Evolutionary conservation across 495 filamentous ascomycete genomes (phyloP), one percentile per base, ranked within the genome.

Genomic region (Talaromyces proteolyticus): DNA sequence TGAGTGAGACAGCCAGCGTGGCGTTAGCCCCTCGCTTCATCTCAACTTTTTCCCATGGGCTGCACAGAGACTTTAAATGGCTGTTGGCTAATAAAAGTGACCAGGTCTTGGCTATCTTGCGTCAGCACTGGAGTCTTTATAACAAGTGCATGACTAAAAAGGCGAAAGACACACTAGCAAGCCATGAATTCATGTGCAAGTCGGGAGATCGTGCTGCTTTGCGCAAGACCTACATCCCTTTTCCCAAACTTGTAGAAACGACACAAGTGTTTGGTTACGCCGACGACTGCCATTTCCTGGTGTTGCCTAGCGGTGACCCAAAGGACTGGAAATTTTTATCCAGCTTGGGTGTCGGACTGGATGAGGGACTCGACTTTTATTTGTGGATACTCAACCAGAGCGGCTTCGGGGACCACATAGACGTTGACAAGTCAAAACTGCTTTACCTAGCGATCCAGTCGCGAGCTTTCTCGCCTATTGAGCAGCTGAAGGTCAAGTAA

Each of bases 311-410:
- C 42, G 42, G 19, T 21, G 22, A 24, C 42, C 42, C 42, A 22
- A 10, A 44, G 18, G 42, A 44, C 42, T 44, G 42, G 42, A 44
- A 12, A 44, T 44, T 44, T 23, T 23, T 44, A 44, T 44, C 42
- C 8, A 44, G 19, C 22, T 44, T 44, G 18, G 42, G 42, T 23
- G 42, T 44, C 22, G 42, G 42, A 44, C 4, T 44, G 42, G 42
- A 44, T 25, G 3, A 29, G 18, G 42, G 42, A 44, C 42, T 44
- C 42, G 42, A 44, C 42, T 44, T 44, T 25, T 44, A 44, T 23
- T 44, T 44, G 42, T 44, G 42, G 42, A 44, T 44, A 23, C 42
- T 44, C 42, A 22, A 44, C 22, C 42, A 44, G 21, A 23, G 7
- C 2, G 42, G 42, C 42, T 44, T 44, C 42, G 21, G 2, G 2